phyloP scores from a whole-genome alignment of 129 eudicot species.

The Mikania micrantha region DNA sequence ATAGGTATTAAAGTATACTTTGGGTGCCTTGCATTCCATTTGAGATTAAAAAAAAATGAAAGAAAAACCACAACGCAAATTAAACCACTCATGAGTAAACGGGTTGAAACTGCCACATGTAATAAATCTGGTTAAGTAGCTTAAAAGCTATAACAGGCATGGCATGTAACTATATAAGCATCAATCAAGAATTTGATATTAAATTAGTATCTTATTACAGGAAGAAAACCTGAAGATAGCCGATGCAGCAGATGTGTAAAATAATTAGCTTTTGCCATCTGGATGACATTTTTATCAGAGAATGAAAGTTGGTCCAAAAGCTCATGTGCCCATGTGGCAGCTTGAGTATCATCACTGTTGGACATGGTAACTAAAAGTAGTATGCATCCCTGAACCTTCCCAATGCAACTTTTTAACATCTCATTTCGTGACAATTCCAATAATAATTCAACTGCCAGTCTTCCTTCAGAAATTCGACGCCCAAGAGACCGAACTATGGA shows the following conservation, averaged over 20 bases:
- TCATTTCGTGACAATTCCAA: constrained; percentile 48
- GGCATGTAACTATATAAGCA: not conserved
- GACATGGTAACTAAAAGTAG: constrained; percentile 61
- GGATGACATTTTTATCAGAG: constrained; percentile 56
- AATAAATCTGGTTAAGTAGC: not conserved
- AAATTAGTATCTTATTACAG: not conserved
- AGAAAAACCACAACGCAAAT: not conserved
- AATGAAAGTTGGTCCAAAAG: constrained; percentile 50
- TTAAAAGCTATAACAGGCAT: not conserved
- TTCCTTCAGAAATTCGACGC: constrained; percentile 44
- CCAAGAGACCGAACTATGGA: constrained; percentile 57
- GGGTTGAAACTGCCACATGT: not conserved
- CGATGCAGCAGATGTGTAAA: constrained; percentile 48
- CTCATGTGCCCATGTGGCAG: constrained; percentile 45
- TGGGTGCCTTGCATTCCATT: not conserved
- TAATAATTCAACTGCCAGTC: constrained; percentile 47
- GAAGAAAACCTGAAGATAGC: constrained; percentile 56
- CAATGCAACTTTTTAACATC: constrained; percentile 29
- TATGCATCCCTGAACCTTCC: constrained; percentile 66
- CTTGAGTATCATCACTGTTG: constrained; percentile 46
- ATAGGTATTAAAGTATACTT: not conserved
- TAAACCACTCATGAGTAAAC: not conserved
- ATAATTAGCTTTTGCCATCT: constrained; percentile 67
- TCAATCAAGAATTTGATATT: not conserved
- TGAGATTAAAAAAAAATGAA: not conserved